Evolutionary conservation across 371 early-diverging fungal genomes (phyloP).

Genomic region (Coemansia sp.): DNA sequence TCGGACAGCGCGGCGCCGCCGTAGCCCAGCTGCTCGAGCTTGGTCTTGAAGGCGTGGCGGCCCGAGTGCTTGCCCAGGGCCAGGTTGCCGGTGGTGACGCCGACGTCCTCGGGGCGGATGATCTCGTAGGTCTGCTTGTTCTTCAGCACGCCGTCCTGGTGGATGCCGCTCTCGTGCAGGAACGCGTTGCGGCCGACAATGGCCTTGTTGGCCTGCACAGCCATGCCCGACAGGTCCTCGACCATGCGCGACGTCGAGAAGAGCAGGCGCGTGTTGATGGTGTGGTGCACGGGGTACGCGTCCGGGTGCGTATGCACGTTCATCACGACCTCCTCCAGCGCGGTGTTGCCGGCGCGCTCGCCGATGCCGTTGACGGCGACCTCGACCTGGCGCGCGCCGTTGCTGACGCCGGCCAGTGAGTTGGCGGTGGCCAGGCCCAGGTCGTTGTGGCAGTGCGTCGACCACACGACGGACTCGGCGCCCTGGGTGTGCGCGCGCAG

Average conservation of each 20-base stretch:
- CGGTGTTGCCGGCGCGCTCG: constrained; percentile 97
- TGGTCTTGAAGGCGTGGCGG: constrained; percentile 85
- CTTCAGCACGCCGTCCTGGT: constrained; percentile 97
- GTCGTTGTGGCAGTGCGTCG: constrained; percentile 97
- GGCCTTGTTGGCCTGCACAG: constrained; percentile 95
- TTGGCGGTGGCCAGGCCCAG: constrained; percentile 96
- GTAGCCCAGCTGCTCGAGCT: constrained; percentile 80
- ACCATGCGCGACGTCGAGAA: constrained; percentile 88
- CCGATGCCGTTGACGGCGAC: constrained; percentile 98
- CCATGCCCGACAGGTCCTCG: constrained; percentile 85
- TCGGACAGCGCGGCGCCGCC: constrained; percentile 41
- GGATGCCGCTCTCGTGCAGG: constrained; percentile 96
- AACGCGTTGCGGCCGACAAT: constrained; percentile 98
- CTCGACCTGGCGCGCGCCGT: constrained; percentile 95
- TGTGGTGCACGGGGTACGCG: constrained; percentile 80
- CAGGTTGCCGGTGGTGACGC: constrained; percentile 77
- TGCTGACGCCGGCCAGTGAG: constrained; percentile 82
- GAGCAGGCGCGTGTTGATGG: constrained; percentile 85
- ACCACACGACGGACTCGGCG: constrained; percentile 75
- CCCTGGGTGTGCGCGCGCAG: constrained; percentile 75
- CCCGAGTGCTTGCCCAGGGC: constrained; percentile 97
- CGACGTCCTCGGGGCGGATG: constrained; percentile 88
- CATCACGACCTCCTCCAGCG: constrained; percentile 95
- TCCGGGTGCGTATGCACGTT: constrained; percentile 86
- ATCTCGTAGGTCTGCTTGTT: constrained; percentile 94